Evolutionary conservation across 2,329 filamentous ascomycete genomes (phyloP), one percentile per base, ranked within the genome.

Genomic region (Scortechinia acanthostroma): DNA sequence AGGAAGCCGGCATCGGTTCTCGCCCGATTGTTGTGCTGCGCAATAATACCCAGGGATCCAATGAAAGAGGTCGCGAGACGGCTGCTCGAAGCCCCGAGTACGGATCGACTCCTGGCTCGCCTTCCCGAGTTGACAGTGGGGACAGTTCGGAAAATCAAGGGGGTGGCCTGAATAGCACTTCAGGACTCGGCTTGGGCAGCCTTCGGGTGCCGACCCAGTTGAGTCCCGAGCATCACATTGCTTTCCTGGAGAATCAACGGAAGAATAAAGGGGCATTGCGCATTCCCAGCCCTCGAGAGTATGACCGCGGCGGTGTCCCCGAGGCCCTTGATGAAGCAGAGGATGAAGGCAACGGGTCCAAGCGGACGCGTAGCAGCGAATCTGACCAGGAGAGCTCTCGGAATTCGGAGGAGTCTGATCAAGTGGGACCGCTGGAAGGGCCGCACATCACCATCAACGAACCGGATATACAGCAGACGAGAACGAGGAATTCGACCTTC

Each of bases 231-330:
- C 85, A 91, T 49, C 88, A 95, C 56, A 94, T 96, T 55, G 86
- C 86, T 4, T 93, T 97, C 55, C 62, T 96, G 14, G 81, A 95
- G 60, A 83, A 86, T 22, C 91, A 96, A 60, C 79, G 90, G 28
- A 84, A 88, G 46, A 73, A 71, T 46, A 83, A 80, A 45, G 81
- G 83, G 23, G 80, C 90, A 0, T 68, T 97, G 37, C 84, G 89
- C 33, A 97, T 98, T 54, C 93, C 93, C 0, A 91, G 91, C 17
- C 93, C 93, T 1, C 75, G 91, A 53, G 93, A 97, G 57, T 91
- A 86, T 43, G 93, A 98, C 54, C 79, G 80, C 43, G 93, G 91
- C 21, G 74, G 88, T 49, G 71, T 82, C 6, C 91, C 91, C 2
- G 68, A 71, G 46, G 68, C 71, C 22, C 62, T 80, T 2, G 58